Conservation (phyloP, 75 land plant species). For the Selaginella tamariscina region DNA sequence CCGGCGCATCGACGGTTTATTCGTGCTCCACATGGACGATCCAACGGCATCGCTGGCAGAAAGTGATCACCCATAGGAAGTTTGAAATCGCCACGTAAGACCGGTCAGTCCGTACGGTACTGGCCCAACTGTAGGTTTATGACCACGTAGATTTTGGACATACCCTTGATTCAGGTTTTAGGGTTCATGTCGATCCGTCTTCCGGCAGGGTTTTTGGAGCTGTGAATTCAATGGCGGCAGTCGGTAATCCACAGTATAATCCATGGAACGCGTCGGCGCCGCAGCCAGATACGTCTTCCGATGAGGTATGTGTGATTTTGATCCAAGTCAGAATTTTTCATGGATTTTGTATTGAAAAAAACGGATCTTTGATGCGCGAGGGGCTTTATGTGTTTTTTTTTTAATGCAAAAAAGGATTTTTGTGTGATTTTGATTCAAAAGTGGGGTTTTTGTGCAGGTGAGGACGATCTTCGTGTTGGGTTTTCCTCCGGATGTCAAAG, state of each 20-base stretch:
- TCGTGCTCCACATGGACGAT: background rate
- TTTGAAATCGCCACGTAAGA: background rate
- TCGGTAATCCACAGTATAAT: slow-evolving; percentile 13
- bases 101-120: background rate
- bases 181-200: background rate
- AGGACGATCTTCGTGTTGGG: slow-evolving; percentile 91
- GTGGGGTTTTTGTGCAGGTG: slow-evolving; percentile 38
- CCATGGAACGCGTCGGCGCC: slow-evolving; percentile 8
- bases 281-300: slow-evolving; percentile 10
- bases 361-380: background rate
- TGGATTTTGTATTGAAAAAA: background rate
- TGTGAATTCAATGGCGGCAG: slow-evolving; percentile 7
- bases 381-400: background rate
- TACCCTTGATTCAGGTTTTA: too few species aligned
- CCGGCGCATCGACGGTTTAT: too few species aligned
- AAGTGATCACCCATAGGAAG: background rate
- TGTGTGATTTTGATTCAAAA: background rate
- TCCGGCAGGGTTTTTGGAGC: background rate
- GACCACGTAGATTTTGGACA: too few species aligned
- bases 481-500: slow-evolving; percentile 89
- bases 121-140: too few species aligned
- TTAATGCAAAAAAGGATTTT: background rate
- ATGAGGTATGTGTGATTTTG: slow-evolving; percentile 6
- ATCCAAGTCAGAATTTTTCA: background rate
- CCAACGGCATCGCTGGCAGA: slow-evolving; percentile 1